Evolutionary conservation across 108 stramenopile genomes (phyloP).

Genomic region (Pinguiococcus pyrenoidosus): DNA sequence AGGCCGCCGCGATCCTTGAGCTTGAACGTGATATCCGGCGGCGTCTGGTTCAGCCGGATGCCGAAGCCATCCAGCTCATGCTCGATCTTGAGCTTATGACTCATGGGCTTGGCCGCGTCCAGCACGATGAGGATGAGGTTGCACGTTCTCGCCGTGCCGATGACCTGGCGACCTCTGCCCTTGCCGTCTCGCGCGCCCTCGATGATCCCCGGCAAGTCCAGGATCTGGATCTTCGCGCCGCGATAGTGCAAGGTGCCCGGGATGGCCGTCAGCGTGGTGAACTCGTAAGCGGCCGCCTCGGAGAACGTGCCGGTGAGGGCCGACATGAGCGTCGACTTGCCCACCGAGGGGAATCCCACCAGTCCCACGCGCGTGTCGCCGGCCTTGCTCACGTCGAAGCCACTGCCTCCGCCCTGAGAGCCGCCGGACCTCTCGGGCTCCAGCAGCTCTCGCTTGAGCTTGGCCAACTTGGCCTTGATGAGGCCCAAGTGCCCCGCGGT

Average conservation of each 20-base stretch:
- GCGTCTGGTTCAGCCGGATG: conserved; percentile 88
- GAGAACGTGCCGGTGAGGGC: conserved; percentile 77
- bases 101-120: conserved; percentile 81
- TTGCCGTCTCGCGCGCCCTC: conserved; percentile 97
- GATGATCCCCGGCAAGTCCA: conserved; percentile 97
- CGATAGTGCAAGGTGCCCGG: conserved; percentile 97
- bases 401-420: conserved; percentile 64
- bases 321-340: conserved; percentile 88
- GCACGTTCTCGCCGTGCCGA: conserved; percentile 85
- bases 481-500: conserved; percentile 48
- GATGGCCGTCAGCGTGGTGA: conserved; percentile 95
- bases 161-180: conserved; percentile 80
- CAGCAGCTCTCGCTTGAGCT: conserved; percentile 32
- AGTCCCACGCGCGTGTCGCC: conserved; percentile 88
- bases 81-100: conserved; percentile 95
- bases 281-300: conserved; percentile 93
- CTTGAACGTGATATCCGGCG: conserved; percentile 74
- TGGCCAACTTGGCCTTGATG: conserved; percentile 54
- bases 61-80: conserved; percentile 86
- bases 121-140: conserved; percentile 88
- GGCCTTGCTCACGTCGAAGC: conserved; percentile 88
- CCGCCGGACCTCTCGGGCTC: conserved; percentile 12
- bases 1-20: conserved; percentile 90
- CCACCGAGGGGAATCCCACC: conserved; percentile 98
- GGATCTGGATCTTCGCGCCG: conserved; percentile 88